Evolutionary conservation across 2,329 filamentous ascomycete species (phyloP), one percentile per base, ranked within the genome.

Genomic region (Zarea fungicola): DNA sequence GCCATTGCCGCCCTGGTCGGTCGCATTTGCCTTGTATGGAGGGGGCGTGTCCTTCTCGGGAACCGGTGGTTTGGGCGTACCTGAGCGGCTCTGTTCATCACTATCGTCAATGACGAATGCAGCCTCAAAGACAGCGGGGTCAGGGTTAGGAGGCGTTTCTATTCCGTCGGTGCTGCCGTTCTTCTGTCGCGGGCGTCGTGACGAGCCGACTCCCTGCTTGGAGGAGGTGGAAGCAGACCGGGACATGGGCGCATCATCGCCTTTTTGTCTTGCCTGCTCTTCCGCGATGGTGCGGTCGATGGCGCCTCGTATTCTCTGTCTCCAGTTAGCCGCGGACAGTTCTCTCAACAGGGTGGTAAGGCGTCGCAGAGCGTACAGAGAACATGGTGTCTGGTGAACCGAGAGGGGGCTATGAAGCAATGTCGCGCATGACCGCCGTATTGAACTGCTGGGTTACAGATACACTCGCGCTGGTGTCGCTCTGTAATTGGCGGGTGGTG

Each of bases 271-370:
- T 50, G 89, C 87, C 69, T 95, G 89, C 70, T 96, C 91, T 71
- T 96, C 89, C 60, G 89, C 87, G 61, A 96, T 93, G 60, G 85
- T 85, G 60, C 84, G 83, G 65, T 95, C 88, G 65, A 95, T 89
- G 52, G 86, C 87, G 60, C 85, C 87, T 71, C 89, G 87, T 59
- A 95, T 75, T 74, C 87, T 81, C 87, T 93, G 63, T 8, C 13
- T 19, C 6, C 25, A 26, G 40, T 48, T n/a, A 48, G 44, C 40
- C 35, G 39, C 26, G 26, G 35, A n/a, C n/a, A n/a, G n/a, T n/a
- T n/a, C n/a, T n/a, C n/a, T n/a, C n/a, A n/a, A n/a, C 25, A 22
- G n/a, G 11, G 22, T 22, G 16, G n/a, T 3, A 26, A 14, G 36
- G 16, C 23, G 29, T 41, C 29, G 36, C 36, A 32, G 21, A 11